These are phyloP conservation scores for Fusarium scirpi DNA, from an alignment of 2,329 filamentous ascomycete species.

Conservation along the genomic window DNA sequence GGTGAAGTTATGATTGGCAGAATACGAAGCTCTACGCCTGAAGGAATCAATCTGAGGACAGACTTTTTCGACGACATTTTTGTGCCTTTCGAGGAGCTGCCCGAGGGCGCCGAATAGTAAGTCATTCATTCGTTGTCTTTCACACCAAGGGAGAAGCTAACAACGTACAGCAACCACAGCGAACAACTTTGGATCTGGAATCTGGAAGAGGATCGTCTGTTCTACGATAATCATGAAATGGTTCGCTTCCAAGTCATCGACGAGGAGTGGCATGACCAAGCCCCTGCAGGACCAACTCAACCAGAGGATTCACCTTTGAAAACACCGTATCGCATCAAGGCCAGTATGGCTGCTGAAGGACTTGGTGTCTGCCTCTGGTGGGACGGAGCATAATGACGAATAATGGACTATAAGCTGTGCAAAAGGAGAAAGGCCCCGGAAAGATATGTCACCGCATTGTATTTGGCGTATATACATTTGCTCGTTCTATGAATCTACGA, in stretches of 20 bases:
- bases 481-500: constrained; percentile 52
- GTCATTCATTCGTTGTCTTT: neutral
- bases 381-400: constrained; percentile 55
- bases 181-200: constrained; percentile 90
- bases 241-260: constrained; percentile 87
- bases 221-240: constrained; percentile 90
- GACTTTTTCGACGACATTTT: constrained; percentile 97
- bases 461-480: constrained; percentile 44
- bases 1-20: constrained; percentile 89
- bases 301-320: constrained; percentile 71
- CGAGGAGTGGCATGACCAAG: constrained; percentile 93
- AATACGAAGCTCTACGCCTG: constrained; percentile 79
- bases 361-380: constrained; percentile 74
- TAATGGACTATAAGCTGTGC: constrained; percentile 24
- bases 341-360: constrained; percentile 72
- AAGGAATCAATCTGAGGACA: constrained; percentile 82
- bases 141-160: constrained; percentile 16
- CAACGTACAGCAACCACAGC: constrained; percentile 68
- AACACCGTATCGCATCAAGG: constrained; percentile 78
- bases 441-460: constrained; percentile 41
- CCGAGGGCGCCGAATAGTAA: constrained; percentile 81
- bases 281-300: constrained; percentile 74
- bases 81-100: constrained; percentile 78
- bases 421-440: constrained; percentile 7
- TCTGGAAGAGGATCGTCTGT: constrained; percentile 78